These are phyloP conservation scores for Rosa multiflora DNA, from an alignment of 306 rosid species.

Conservation along the genomic window DNA sequence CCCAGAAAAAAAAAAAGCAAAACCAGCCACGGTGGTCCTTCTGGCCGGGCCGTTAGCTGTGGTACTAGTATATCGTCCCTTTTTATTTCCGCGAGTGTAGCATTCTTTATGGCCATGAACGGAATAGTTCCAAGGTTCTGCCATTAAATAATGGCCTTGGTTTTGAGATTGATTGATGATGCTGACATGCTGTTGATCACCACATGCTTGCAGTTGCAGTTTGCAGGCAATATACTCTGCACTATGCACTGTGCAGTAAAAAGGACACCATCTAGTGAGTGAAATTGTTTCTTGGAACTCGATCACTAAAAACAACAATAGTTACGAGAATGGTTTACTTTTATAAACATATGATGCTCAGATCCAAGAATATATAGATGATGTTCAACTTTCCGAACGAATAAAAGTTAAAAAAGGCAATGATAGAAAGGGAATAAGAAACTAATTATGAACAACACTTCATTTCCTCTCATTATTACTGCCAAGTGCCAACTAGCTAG, in stretches of 20 bases:
- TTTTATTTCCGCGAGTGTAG: not conserved
- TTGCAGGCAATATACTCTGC: not conserved
- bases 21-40: not conserved
- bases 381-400: constrained; percentile 24
- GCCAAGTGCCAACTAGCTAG: constrained; percentile 19
- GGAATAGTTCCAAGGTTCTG: constrained; percentile 2
- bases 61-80: not conserved
- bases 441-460: constrained; percentile 16
- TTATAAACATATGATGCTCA: not conserved
- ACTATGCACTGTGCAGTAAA: constrained; percentile 20
- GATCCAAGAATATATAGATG: constrained; percentile 1
- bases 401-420: not conserved
- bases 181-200: not conserved
- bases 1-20: constrained; percentile 1
- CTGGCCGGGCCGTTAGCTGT: constrained; percentile 1
- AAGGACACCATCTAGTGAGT: not conserved
- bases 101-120: not conserved
- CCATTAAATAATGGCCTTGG: not conserved
- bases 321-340: not conserved
- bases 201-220: constrained; percentile 36
- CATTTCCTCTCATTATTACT: constrained; percentile 33
- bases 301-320: not conserved
- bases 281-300: constrained; percentile 10
- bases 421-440: not conserved
- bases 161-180: not conserved